phyloP scores from a whole-genome alignment of 2,329 filamentous ascomycete genomes.

The Hypoxylon sp. region DNA sequence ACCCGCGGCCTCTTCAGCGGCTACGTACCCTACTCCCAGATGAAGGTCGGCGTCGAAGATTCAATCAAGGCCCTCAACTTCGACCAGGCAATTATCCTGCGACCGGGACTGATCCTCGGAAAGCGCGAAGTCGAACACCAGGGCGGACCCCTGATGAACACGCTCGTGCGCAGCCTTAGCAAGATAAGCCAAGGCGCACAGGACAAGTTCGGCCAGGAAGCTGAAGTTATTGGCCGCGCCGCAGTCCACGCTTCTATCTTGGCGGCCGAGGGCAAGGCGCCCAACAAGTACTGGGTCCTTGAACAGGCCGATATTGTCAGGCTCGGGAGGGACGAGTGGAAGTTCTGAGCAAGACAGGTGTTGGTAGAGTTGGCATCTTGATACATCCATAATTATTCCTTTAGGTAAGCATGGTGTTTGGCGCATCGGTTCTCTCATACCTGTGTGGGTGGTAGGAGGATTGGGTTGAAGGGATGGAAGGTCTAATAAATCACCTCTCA shows the following conservation, averaged over 20 bases:
- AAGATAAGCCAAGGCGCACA: slow-evolving; percentile 68
- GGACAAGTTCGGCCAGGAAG: slow-evolving; percentile 81
- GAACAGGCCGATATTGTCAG: slow-evolving; percentile 74
- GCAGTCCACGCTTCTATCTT: slow-evolving; percentile 73
- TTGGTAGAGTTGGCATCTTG: not conserved
- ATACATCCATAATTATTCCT: not conserved
- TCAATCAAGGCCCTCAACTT: slow-evolving; percentile 79
- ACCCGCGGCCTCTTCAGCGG: slow-evolving; percentile 59
- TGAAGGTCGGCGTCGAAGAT: slow-evolving; percentile 93
- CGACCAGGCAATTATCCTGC: slow-evolving; percentile 80
- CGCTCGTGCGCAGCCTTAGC: slow-evolving; percentile 70
- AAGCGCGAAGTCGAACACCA: slow-evolving; percentile 73
- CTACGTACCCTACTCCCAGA: slow-evolving; percentile 70
- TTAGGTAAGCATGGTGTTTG: slow-evolving; percentile 16
- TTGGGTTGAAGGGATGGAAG: slow-evolving; percentile 1
- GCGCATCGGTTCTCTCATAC: slow-evolving; percentile 15
- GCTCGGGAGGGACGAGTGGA: slow-evolving; percentile 74
- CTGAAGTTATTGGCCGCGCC: slow-evolving; percentile 78
- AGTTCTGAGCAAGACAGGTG: slow-evolving; percentile 40
- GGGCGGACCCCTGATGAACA: slow-evolving; percentile 70
- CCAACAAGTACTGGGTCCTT: slow-evolving; percentile 73
- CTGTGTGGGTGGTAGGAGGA: not conserved
- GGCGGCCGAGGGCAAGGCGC: slow-evolving; percentile 72
- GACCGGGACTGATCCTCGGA: slow-evolving; percentile 84
- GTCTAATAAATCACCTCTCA: not conserved